A percentile compares a stretch with the other conserved stretches of the same genome.
phyloP scores from a whole-genome alignment of 2,329 filamentous ascomycete species.

The Aspergillus versicolor region DNA sequence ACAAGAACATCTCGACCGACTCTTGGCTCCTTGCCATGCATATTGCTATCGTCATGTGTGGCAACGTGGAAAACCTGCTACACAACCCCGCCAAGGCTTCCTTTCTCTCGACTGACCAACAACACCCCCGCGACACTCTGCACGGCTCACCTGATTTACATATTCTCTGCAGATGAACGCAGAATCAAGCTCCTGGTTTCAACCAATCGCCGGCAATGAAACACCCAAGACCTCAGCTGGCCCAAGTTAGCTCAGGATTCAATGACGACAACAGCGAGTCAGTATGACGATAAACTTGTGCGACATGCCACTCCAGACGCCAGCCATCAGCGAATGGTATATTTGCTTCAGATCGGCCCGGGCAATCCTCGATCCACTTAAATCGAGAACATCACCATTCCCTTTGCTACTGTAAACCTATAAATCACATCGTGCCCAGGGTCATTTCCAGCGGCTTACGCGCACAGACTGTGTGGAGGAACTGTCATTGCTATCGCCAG shows the following conservation, averaged over 20 bases:
- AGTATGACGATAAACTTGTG: conserved; percentile 28
- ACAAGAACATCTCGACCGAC: not conserved
- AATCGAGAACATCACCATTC: conserved; percentile 1
- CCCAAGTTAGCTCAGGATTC: conserved; percentile 5
- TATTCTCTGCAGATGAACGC: not conserved
- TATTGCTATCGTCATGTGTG: conserved; percentile 12
- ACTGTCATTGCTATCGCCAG: not conserved
- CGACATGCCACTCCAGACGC: conserved; percentile 2
- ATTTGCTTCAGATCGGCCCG: not conserved
- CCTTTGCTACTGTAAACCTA: not conserved
- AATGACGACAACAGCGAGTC: conserved; percentile 26
- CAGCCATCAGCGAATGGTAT: conserved; percentile 2
- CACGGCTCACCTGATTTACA: not conserved
- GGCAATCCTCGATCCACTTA: not conserved
- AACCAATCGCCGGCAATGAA: conserved; percentile 2
- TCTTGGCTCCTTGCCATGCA: not conserved
- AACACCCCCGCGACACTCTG: not conserved
- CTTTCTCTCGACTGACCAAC: not conserved
- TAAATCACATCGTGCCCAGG: not conserved
- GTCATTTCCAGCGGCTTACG: not conserved
- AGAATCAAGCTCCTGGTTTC: conserved; percentile 1
- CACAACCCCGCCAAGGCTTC: not conserved
- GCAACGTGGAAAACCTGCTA: not conserved
- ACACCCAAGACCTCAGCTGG: not conserved
- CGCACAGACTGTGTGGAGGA: not conserved